Conservation (phyloP, 257 asterid species). For the Gentiana dahurica region DNA sequence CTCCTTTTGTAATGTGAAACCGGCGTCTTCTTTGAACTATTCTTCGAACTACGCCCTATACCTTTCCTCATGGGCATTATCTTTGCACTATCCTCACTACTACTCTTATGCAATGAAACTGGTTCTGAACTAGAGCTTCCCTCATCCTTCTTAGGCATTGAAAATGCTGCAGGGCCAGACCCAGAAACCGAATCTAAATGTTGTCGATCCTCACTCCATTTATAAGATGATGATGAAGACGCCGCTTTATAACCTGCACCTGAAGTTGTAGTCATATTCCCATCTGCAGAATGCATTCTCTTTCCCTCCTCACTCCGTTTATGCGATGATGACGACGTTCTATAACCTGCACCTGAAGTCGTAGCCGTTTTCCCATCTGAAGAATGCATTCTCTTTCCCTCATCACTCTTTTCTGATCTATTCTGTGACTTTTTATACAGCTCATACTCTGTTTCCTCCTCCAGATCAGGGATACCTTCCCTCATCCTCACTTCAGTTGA, state of each 20-base stretch:
- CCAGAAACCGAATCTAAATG: too few relatives aligned
- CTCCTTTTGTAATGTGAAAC: conserved; percentile 12
- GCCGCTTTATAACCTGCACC: too few relatives aligned
- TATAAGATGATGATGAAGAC: too few relatives aligned
- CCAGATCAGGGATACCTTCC: conserved; percentile 97
- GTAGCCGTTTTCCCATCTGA: conserved; percentile 14
- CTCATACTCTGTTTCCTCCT: conserved; percentile 87
- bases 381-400: conserved; percentile 21
- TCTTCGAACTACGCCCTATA: conserved; percentile 13
- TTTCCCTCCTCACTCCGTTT: conserved; percentile 15
- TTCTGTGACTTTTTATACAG: conserved; percentile 29
- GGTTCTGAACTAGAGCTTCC: conserved; percentile 12
- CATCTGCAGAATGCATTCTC: conserved; percentile 27
- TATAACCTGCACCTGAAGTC: background rate
- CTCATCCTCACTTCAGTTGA: conserved; percentile 85
- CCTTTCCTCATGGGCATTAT: conserved; percentile 16
- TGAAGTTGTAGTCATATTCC: background rate
- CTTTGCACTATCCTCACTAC: conserved; percentile 22
- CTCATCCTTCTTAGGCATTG: too few relatives aligned
- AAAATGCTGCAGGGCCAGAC: too few relatives aligned
- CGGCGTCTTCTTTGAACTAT: conserved; percentile 11
- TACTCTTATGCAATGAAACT: conserved; percentile 22
- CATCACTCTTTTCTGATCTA: conserved; percentile 25
- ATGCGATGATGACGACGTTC: too few relatives aligned
- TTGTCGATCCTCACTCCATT: too few relatives aligned